Evolutionary conservation across 352 stramenopile species (phyloP).

Genomic region (Globisporangium mamillatum): DNA sequence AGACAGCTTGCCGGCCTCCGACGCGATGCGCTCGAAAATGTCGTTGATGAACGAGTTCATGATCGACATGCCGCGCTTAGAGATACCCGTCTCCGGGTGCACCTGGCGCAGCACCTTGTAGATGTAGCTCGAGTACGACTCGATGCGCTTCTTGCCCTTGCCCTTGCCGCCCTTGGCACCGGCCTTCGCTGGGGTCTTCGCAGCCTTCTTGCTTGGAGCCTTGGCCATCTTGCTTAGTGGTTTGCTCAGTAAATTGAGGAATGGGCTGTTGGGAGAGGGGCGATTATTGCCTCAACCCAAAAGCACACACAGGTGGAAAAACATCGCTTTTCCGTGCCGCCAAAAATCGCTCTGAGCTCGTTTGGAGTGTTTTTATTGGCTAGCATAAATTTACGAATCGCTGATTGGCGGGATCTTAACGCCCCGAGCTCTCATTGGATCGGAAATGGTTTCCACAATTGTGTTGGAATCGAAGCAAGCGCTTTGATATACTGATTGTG

Average conservation of each 20-base stretch:
- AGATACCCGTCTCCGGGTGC: slow-evolving; percentile 97
- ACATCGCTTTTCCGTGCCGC: background rate
- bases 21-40: slow-evolving; percentile 98
- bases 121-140: slow-evolving; percentile 91
- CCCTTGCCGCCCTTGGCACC: slow-evolving; percentile 65
- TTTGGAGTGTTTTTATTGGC: slow-evolving; percentile 21
- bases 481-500: background rate
- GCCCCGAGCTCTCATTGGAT: background rate
- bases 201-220: slow-evolving; percentile 93
- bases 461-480: background rate
- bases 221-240: slow-evolving; percentile 86
- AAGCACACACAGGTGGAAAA: background rate
- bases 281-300: background rate
- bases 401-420: slow-evolving; percentile 4
- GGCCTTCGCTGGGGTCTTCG: slow-evolving; percentile 78
- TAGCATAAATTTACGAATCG: background rate
- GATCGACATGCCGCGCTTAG: slow-evolving; percentile 97
- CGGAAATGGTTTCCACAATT: background rate
- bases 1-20: slow-evolving; percentile 94
- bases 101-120: slow-evolving; percentile 95
- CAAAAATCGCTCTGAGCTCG: slow-evolving; percentile 17
- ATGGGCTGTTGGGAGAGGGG: slow-evolving; percentile 10
- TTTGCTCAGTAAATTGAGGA: slow-evolving; percentile 33
- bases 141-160: slow-evolving; percentile 87
- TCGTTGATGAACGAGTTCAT: slow-evolving; percentile 99